Evolutionary conservation across 73 alveolate species (phyloP), one percentile per base, ranked within the genome.

Genomic region (Uronychia binucleata): DNA sequence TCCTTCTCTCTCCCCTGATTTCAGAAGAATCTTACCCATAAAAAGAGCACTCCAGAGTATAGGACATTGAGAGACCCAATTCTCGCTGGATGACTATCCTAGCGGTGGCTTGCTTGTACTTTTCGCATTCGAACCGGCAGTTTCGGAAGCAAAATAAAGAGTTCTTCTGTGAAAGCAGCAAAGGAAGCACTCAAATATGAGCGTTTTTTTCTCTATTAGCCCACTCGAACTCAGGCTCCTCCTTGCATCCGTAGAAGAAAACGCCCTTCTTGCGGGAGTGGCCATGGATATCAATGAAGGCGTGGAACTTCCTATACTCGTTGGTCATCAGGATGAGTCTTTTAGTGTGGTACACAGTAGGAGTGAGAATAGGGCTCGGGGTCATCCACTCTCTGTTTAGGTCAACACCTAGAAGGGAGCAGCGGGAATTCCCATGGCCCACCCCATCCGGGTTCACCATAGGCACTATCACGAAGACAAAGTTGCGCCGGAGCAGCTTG

Each of bases 381-480:
- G 86, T 81, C 57, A 75, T 76, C 97, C 97, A 93, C 82, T 92
- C 85, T 82, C 97, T 84, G 82, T 93, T 93, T 33, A 93, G 78
- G 79, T 93, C 97, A 74, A 93, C 93, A 46, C 97, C 97, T 0
- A 94, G 93, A 33, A 93, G 83, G 57, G 96, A 90, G 77, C 96
- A 90, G 58, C 97, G 76, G n/a, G 94, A 90, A 79, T 93, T 93
- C n/a, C 97, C 97, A 32, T 83, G 92, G 60, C 86, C 83, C 31
- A 90, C 97, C 0, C 97, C 97, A 83, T 93, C 97, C 1, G 92
- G 93, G 83, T 93, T 93, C 85, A 93, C 89, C 97, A 93, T 93
- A 34, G 97, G 97, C 0, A 93, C 90, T 33, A 93, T 86, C 79
- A 89, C 82, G 81, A 93, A 89, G 8, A 93, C 88, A 90, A 87